Percentiles rank a stretch among this genome's conserved stretches.
phyloP scores from a whole-genome alignment of 1,139 yeast species.

The Protomyces inouyei region DNA sequence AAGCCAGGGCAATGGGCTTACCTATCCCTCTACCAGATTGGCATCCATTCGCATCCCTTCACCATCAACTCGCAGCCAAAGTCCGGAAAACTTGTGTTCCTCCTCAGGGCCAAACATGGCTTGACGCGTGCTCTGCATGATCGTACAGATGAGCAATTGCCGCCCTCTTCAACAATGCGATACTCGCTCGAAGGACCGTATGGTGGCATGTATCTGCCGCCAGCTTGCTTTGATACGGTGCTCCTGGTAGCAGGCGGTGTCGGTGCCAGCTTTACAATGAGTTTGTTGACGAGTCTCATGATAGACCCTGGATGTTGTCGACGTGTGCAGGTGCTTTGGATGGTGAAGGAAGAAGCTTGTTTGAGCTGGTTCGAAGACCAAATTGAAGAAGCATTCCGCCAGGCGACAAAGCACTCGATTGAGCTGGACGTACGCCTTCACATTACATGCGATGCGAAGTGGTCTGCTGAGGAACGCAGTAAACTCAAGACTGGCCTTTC shows the following conservation, averaged over 20 bases:
- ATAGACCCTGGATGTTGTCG: conserved; percentile 2
- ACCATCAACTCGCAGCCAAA: conserved; percentile 30
- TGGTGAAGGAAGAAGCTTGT: conserved; percentile 27
- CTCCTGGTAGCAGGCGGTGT: conserved; percentile 32
- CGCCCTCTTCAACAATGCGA: conserved; percentile 20
- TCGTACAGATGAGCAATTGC: not conserved
- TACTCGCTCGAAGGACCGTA: conserved; percentile 35
- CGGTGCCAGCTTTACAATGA: conserved; percentile 32
- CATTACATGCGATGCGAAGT: conserved; percentile 12
- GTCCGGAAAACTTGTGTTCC: conserved; percentile 27
- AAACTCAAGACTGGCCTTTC: too few relatives aligned
- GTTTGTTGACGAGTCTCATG: conserved; percentile 27
- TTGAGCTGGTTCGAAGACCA: conserved; percentile 10
- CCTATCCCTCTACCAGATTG: conserved; percentile 33
- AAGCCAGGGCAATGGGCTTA: conserved; percentile 34
- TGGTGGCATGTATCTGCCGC: conserved; percentile 30
- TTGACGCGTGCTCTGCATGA: conserved; percentile 28
- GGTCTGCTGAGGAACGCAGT: not conserved
- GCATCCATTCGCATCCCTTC: conserved; percentile 34
- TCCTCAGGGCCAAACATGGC: conserved; percentile 31
- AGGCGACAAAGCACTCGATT: not conserved
- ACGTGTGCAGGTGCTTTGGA: conserved; percentile 30
- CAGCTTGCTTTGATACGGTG: conserved; percentile 31
- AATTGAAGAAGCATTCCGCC: conserved; percentile 5
- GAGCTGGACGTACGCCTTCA: not conserved